Evolutionary conservation across 2,329 filamentous ascomycete species (phyloP), one percentile per base, ranked within the genome.

Genomic region (Penicillium hordei): DNA sequence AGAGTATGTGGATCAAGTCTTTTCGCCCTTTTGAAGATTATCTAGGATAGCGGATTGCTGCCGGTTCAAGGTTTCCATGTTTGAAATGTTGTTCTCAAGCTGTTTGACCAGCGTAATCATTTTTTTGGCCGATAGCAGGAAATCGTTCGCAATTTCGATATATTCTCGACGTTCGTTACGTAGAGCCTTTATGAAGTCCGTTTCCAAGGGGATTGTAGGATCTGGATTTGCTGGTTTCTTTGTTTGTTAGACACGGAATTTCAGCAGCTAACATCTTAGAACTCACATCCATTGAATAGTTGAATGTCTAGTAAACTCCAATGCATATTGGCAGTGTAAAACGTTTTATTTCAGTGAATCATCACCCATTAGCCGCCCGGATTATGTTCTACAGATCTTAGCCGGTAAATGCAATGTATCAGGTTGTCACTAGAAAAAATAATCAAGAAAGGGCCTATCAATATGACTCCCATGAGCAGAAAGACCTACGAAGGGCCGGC

Each of bases 31-130:
- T 2, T 7, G 8, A 46, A 46, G 27, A 31, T 29, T 46, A 46
- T 46, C 44, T 4, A 46, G 27, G 44, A 46, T 8, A 46, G 6
- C 4, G n/a, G 10, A 46, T 46, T 7, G 27, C 44, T 46, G 27
- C n/a, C n/a, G 44, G 44, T 46, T 46, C 8, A 21, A 46, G 44
- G 27, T 46, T 46, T 46, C 44, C 1, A 46, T 46, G n/a, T 29
- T 31, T 46, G 27, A 46, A 46, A 46, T 21, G n/a, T 46, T 46
- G n/a, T 46, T 46, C 44, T 46, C 44, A n/a, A 46, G 44, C 44
- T 46, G 27, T 46, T 46, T 46, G 27, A 46, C 4, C 1, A 46
- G 3, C 5, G 27, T 46, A 12, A 13, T 21, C n/a, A 46, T 46
- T n/a, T 33, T 46, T 46, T 46, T 27, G 3, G 2, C 5, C 8